Base-by-base conservation (phyloP, 108 stramenopile genomes). In the Cyclotella kingstonii region DNA sequence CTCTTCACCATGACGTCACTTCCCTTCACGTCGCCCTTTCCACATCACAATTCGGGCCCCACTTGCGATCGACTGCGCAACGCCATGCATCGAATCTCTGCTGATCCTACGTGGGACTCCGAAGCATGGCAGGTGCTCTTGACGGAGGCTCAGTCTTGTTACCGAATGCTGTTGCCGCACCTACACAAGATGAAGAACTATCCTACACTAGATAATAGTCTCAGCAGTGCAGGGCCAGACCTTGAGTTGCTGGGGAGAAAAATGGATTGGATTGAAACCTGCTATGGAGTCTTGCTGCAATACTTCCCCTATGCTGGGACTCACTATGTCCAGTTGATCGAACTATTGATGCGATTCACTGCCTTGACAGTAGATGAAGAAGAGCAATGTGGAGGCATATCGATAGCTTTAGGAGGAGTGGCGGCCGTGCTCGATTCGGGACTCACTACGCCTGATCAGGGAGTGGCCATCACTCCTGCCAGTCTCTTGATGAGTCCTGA, bases 61-160 rank as follows among this genome's bases (percentile, higher is more conserved):
- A 81, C 86, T 7, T 71, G 79, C 54, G 77, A 85, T 60, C 88
- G 91, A 34, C 83, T 82, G 34, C 84, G 87, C 41, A 87, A 86
- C 73, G 91, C 88, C 51, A 72, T 86, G 58, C 69, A 65, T n/a
- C 84, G 91, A 49, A 80, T 93, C 45, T 48, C 70, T 15, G 38
- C 76, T 35, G 34, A 77, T 57, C 91, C 91, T 9, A 57, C 49
- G 1, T 40, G 75, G 28, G 91, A 93, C 54, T 81, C 84, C 17
- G 91, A 93, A 76, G 91, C 91, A 30, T 93, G 91, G 91, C 70
- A 77, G 52, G 91, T 85, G 4, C 30, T 93, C 7, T 68, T 93
- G 42, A 86, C 84, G 8, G 91, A 93, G 68, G 86, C 80, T 6
- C 55, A 60, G 22, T 55, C 77, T 10, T 84, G 85, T 43, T 90